Evolutionary conservation across 345 rosid species (phyloP).

Genomic region (Salix brachista): DNA sequence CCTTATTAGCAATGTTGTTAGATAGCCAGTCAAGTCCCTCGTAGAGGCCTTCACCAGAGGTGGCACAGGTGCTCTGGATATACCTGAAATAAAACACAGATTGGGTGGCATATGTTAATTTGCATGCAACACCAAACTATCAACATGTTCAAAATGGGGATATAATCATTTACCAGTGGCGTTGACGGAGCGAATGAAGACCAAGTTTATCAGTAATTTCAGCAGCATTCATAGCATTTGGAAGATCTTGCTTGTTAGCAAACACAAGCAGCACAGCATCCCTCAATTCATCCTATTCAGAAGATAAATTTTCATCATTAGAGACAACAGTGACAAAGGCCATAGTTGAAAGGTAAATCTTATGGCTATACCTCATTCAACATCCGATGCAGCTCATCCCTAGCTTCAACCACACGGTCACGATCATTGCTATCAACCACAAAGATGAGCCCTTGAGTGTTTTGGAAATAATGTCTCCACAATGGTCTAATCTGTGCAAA

Average conservation of each 20-base stretch:
- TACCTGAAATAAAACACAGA: constrained; percentile 3
- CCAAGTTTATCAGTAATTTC: constrained; percentile 17
- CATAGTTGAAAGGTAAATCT: background rate
- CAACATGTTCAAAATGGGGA: background rate
- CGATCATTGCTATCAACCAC: constrained; percentile 21
- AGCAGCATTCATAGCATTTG: constrained; percentile 23
- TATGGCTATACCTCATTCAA: constrained; percentile 14
- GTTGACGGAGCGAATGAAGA: constrained; percentile 13
- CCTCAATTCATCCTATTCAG: constrained; percentile 15
- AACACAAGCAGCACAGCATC: constrained; percentile 20
- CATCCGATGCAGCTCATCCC: constrained; percentile 22
- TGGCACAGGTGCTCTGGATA: constrained; percentile 20
- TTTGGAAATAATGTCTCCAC: constrained; percentile 25
- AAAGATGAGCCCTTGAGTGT: constrained; percentile 21
- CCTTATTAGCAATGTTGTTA: constrained; percentile 20
- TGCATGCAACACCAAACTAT: background rate
- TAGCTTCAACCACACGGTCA: constrained; percentile 18
- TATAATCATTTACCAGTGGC: constrained; percentile 10
- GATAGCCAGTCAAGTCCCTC: constrained; percentile 22
- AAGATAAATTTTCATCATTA: background rate
- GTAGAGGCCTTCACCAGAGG: constrained; percentile 16
- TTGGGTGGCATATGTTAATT: background rate
- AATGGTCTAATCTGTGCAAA: constrained; percentile 14
- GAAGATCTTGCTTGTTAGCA: constrained; percentile 24
- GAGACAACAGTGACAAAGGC: background rate